Conservation (phyloP, 106 monocot genomes). For the Apostasia ramifera region DNA sequence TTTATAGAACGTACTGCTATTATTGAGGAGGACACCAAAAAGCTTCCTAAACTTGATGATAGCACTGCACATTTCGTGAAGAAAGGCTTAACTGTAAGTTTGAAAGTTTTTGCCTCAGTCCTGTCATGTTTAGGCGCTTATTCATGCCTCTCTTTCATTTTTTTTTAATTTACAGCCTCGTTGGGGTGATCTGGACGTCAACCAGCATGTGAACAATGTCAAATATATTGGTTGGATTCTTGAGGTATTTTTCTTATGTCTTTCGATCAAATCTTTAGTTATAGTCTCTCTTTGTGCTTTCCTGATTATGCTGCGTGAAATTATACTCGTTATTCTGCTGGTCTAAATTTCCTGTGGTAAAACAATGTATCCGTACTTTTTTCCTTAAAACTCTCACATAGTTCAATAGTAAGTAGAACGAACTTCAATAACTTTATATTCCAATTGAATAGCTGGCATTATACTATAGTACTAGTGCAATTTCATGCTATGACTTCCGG, state of each 20-base stretch:
- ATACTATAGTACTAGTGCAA: too few relatives aligned
- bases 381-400: too few relatives aligned
- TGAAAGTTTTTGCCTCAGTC: too few relatives aligned
- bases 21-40: conserved; percentile 38
- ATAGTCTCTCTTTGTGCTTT: background rate
- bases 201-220: conserved; percentile 58
- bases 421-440: too few relatives aligned
- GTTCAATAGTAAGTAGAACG: too few relatives aligned
- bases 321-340: too few relatives aligned
- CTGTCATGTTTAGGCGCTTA: too few relatives aligned
- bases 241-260: conserved; percentile 28
- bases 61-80: conserved; percentile 43
- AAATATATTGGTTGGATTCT: conserved; percentile 55
- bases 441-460: too few relatives aligned
- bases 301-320: too few relatives aligned
- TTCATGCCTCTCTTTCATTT: background rate
- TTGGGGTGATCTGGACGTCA: conserved; percentile 48
- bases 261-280: background rate
- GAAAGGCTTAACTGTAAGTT: conserved; percentile 71
- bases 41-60: conserved; percentile 44
- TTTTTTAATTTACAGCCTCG: conserved; percentile 21
- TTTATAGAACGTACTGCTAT: conserved; percentile 33
- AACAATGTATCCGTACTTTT: too few relatives aligned
- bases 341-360: too few relatives aligned
- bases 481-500: too few relatives aligned